Evolutionary conservation across 805 yeast genomes (phyloP).

Genomic region (Groenewaldozyma salmanticensis): DNA sequence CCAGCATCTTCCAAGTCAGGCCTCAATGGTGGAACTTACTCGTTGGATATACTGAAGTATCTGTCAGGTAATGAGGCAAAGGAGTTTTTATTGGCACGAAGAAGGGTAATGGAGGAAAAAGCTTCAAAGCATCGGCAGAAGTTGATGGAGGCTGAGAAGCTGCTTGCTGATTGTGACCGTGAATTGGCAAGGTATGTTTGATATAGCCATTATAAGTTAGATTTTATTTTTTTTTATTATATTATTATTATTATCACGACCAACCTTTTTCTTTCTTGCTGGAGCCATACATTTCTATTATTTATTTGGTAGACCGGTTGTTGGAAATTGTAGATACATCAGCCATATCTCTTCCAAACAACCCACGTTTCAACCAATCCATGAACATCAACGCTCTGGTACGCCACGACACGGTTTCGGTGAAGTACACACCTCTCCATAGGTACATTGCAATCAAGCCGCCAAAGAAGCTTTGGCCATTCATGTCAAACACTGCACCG

Average conservation of each 20-base stretch:
- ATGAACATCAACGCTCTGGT: conserved; percentile 52
- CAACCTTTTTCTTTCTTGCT: not conserved
- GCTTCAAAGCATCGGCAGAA: conserved; percentile 20
- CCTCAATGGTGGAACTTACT: not conserved
- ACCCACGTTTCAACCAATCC: conserved; percentile 55
- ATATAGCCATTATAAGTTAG: too few relatives aligned
- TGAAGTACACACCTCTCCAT: conserved; percentile 64
- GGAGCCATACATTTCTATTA: not conserved
- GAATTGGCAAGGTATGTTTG: too few relatives aligned
- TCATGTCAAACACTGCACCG: conserved; percentile 59
- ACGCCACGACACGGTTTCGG: conserved; percentile 56
- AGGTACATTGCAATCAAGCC: conserved; percentile 62
- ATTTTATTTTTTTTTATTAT: too few relatives aligned
- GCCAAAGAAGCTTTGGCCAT: conserved; percentile 51
- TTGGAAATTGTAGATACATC: conserved; percentile 12
- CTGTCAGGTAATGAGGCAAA: conserved; percentile 22
- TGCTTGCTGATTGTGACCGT: too few relatives aligned
- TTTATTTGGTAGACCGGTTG: too few relatives aligned
- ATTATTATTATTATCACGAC: too few relatives aligned
- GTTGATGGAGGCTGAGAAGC: conserved; percentile 20
- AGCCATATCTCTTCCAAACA: conserved; percentile 29
- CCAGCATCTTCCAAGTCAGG: too few relatives aligned
- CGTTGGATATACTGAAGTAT: conserved; percentile 18
- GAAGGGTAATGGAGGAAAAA: conserved; percentile 26
- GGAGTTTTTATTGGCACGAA: conserved; percentile 26